Evolutionary conservation across 1,284 basidiomycete species (phyloP).

Genomic region (Pulveroboletus sp.): DNA sequence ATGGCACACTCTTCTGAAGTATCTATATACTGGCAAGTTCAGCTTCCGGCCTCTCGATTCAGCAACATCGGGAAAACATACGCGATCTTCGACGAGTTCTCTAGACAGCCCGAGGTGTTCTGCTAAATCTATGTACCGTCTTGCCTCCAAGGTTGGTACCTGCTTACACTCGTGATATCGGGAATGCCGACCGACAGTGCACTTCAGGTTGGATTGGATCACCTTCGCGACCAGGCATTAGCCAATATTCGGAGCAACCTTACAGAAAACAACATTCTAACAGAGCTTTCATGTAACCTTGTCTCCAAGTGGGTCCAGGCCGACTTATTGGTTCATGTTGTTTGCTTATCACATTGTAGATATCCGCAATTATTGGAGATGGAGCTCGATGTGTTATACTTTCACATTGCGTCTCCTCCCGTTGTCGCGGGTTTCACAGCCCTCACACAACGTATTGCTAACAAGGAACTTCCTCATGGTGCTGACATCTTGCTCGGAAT

Average conservation of each 20-base stretch:
- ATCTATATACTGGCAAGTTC: neutral
- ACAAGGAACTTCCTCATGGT: slow-evolving; percentile 29
- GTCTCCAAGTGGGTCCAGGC: slow-evolving; percentile 14
- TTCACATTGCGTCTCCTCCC: slow-evolving; percentile 17
- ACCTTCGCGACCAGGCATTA: slow-evolving; percentile 23
- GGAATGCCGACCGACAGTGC: too few species aligned
- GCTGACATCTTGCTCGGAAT: slow-evolving; percentile 26
- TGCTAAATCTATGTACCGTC: slow-evolving; percentile 35
- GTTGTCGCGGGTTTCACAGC: slow-evolving; percentile 13
- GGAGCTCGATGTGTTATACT: slow-evolving; percentile 26
- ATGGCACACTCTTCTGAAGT: slow-evolving; percentile 7
- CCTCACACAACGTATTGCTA: slow-evolving; percentile 20
- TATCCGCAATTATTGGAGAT: slow-evolving; percentile 28
- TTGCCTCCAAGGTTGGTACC: slow-evolving; percentile 28
- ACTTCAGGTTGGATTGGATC: slow-evolving; percentile 16
- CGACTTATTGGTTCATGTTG: neutral
- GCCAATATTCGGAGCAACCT: slow-evolving; percentile 17
- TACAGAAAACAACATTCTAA: slow-evolving; percentile 25
- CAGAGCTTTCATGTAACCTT: slow-evolving; percentile 21
- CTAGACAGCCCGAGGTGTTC: slow-evolving; percentile 22
- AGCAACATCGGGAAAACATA: neutral
- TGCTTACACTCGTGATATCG: neutral
- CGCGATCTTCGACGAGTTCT: neutral
- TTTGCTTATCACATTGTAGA: neutral
- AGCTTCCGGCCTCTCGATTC: slow-evolving; percentile 8